Evolutionary conservation across 2,329 filamentous ascomycete species (phyloP).

Genomic region (Trichoderma citrinoviride): DNA sequence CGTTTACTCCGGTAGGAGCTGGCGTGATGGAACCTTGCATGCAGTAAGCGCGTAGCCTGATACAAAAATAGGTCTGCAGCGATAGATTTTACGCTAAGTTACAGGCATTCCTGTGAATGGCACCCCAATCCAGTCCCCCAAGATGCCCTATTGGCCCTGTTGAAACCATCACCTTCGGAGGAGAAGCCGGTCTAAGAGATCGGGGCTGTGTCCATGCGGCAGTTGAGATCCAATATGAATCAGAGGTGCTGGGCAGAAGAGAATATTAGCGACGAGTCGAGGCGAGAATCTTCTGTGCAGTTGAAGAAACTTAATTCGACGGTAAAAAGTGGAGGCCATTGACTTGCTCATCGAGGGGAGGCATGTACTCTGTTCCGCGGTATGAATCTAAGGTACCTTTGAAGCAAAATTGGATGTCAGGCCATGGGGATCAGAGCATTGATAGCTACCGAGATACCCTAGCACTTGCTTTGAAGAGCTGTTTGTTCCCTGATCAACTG

Average conservation of each 20-base stretch:
- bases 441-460: too few relatives aligned
- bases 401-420: background rate
- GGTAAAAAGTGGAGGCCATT: background rate
- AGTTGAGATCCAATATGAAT: background rate
- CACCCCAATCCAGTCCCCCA: background rate
- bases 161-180: background rate
- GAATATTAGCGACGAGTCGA: background rate
- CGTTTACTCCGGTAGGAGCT: background rate
- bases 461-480: too few relatives aligned
- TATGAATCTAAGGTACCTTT: background rate
- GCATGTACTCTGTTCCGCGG: background rate
- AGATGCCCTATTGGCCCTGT: background rate
- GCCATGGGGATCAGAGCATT: too few relatives aligned
- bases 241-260: background rate
- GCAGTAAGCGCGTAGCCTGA: constrained; percentile 10
- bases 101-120: background rate
- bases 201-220: background rate
- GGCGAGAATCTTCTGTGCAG: background rate
- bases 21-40: background rate
- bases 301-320: background rate
- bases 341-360: background rate
- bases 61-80: constrained; percentile 8
- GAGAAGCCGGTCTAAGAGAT: background rate
- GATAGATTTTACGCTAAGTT: background rate
- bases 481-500: background rate